Conservation (phyloP, 2,329 filamentous ascomycete species). For the Aspergillus glaucus region DNA sequence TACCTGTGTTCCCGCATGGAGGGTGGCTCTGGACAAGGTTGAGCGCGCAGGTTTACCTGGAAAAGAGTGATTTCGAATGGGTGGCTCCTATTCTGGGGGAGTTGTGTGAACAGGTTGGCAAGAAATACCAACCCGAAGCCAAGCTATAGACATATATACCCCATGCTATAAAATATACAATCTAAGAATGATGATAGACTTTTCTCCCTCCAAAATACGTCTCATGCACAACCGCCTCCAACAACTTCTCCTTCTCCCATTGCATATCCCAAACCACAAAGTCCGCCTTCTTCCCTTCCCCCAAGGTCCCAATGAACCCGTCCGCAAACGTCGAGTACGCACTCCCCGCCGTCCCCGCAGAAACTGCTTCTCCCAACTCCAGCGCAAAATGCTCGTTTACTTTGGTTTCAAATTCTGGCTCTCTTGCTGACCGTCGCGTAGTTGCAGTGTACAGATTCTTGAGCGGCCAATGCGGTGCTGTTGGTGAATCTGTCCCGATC, state of each 20-base stretch:
- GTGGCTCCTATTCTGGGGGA: constrained; percentile 54
- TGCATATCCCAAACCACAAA: constrained; percentile 40
- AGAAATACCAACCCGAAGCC: constrained; percentile 23
- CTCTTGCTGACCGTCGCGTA: constrained; percentile 39
- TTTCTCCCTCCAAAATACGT: constrained; percentile 39
- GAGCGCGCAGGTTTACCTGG: constrained; percentile 80
- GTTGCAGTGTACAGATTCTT: constrained; percentile 46
- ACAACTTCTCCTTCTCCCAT: constrained; percentile 31
- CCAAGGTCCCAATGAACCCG: constrained; percentile 30
- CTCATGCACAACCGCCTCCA: constrained; percentile 34
- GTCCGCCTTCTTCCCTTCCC: constrained; percentile 37
- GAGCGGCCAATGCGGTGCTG: constrained; percentile 40
- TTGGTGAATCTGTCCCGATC: constrained; percentile 45
- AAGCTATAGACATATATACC: constrained; percentile 1
- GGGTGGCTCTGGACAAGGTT: constrained; percentile 64
- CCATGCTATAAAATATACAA: not conserved
- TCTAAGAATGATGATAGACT: constrained; percentile 15
- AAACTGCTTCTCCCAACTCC: constrained; percentile 35
- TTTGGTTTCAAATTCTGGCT: constrained; percentile 28
- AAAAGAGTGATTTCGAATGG: constrained; percentile 70
- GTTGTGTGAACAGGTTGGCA: constrained; percentile 48
- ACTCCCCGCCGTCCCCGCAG: constrained; percentile 40
- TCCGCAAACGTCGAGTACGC: constrained; percentile 44
- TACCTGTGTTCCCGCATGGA: constrained; percentile 57
- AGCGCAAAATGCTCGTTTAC: constrained; percentile 40